A percentile compares a stretch with the other conserved stretches of the same genome.
Evolutionary conservation across 2,329 filamentous ascomycete species (phyloP).

Genomic region (Colletotrichum destructivum): DNA sequence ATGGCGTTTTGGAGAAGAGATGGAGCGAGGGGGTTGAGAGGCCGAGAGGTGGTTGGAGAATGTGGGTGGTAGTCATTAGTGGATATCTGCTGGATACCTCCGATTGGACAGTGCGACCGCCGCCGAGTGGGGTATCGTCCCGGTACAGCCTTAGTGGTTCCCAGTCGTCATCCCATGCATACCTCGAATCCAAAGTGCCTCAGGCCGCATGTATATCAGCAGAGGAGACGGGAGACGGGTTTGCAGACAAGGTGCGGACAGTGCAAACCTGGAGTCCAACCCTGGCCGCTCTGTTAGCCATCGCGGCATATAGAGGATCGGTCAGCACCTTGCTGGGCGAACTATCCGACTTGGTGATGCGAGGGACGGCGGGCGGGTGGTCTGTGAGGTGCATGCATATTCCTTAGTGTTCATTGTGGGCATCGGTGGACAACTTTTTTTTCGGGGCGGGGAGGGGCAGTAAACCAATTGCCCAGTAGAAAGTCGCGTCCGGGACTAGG

Average conservation of each 20-base stretch:
- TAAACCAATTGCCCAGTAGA: constrained; percentile 37
- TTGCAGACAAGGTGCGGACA: constrained; percentile 1
- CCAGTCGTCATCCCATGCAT: constrained; percentile 34
- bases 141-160: constrained; percentile 25
- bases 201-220: background rate
- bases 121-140: constrained; percentile 32
- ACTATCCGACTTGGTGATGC: constrained; percentile 30
- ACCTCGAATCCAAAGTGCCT: constrained; percentile 18
- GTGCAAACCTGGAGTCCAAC: constrained; percentile 23
- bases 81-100: constrained; percentile 27
- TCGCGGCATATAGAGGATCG: constrained; percentile 32
- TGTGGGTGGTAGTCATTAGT: constrained; percentile 23
- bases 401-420: constrained; percentile 34
- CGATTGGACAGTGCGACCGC: constrained; percentile 33
- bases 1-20: constrained; percentile 10
- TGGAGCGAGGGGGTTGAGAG: constrained; percentile 15
- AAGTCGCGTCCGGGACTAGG: constrained; percentile 11
- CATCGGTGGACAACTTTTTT: constrained; percentile 28
- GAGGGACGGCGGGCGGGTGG: constrained; percentile 32
- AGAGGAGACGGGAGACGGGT: background rate
- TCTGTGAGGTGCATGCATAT: constrained; percentile 41
- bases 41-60: constrained; percentile 35
- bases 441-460: constrained; percentile 5
- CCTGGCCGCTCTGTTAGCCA: constrained; percentile 28
- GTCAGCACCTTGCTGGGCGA: constrained; percentile 39